These are phyloP conservation scores for Citrus reticulata DNA, from an alignment of 345 rosid species.

Conservation along the genomic window DNA sequence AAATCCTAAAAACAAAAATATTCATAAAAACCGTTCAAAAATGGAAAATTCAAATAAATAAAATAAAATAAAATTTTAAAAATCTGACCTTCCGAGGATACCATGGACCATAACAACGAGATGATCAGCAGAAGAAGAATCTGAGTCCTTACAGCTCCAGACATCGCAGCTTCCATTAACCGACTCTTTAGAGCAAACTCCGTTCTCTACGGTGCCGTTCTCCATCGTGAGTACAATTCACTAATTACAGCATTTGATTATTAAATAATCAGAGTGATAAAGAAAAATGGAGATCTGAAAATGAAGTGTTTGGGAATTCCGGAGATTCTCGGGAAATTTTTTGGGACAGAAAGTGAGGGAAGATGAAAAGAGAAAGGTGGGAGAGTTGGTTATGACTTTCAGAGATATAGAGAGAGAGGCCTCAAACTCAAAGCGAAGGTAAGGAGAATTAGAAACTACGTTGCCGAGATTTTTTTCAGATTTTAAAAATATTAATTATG, in stretches of 20 bases:
- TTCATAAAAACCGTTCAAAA: neutral
- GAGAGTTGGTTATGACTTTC: neutral
- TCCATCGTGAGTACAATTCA: conserved; percentile 15
- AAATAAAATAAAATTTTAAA: neutral
- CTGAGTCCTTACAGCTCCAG: conserved; percentile 62
- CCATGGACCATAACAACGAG: conserved; percentile 97
- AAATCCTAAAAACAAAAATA: neutral
- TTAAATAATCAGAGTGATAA: too few relatives aligned
- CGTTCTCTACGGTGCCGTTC: conserved; percentile 26
- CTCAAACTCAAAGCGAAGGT: conserved; percentile 1
- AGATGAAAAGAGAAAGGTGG: neutral
- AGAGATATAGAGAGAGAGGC: neutral
- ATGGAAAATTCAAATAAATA: neutral
- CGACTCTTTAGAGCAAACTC: conserved; percentile 64
- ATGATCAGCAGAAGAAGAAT: conserved; percentile 76
- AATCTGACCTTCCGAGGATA: conserved; percentile 79
- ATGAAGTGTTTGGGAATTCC: neutral
- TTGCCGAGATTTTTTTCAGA: too few relatives aligned
- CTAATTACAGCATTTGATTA: conserved; percentile 9
- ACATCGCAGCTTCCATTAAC: conserved; percentile 65
- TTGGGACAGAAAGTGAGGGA: conserved; percentile 2
- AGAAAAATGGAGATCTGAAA: neutral
- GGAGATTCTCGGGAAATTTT: conserved; percentile 7
- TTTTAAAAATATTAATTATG: too few relatives aligned
- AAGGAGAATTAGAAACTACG: neutral